phyloP scores from a whole-genome alignment of 768 basidiomycete species.

The Boletus reticulatus region DNA sequence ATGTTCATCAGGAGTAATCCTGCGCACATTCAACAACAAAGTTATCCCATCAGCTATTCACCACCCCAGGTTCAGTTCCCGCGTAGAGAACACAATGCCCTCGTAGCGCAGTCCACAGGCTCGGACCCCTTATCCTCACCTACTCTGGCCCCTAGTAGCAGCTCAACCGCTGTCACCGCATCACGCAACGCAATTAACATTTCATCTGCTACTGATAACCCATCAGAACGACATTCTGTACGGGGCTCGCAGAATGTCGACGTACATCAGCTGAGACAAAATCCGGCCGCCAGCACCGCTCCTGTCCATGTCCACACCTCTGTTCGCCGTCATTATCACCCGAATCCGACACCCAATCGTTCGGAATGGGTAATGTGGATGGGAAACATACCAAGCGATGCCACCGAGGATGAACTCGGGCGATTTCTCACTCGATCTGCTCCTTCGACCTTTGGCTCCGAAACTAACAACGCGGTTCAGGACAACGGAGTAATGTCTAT shows the following conservation, averaged over 20 bases:
- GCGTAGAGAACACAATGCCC: constrained; percentile 22
- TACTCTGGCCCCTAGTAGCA: background rate
- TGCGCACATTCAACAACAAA: constrained; percentile 31
- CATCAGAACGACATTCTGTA: constrained; percentile 1
- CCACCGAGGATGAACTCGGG: constrained; percentile 83
- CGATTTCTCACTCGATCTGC: constrained; percentile 62
- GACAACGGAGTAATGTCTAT: constrained; percentile 72
- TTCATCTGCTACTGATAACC: background rate
- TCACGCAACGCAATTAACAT: background rate
- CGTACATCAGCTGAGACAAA: background rate
- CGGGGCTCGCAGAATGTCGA: constrained; percentile 1
- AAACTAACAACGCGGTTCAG: background rate
- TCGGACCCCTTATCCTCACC: constrained; percentile 10
- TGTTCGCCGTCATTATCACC: constrained; percentile 60
- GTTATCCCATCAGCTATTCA: constrained; percentile 32
- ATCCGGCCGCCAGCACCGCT: background rate
- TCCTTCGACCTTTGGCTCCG: constrained; percentile 9
- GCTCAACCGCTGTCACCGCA: background rate
- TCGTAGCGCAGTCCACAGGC: constrained; percentile 14
- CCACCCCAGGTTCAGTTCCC: constrained; percentile 12
- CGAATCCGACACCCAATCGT: constrained; percentile 67
- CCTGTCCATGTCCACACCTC: constrained; percentile 28
- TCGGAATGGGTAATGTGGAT: constrained; percentile 98
- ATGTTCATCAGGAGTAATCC: constrained; percentile 27
- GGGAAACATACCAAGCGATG: constrained; percentile 86